Percentiles rank a stretch among this genome's conserved stretches.
Conservation (phyloP, 768 basidiomycete genomes). For the Xerocomellus dryophilus region DNA sequence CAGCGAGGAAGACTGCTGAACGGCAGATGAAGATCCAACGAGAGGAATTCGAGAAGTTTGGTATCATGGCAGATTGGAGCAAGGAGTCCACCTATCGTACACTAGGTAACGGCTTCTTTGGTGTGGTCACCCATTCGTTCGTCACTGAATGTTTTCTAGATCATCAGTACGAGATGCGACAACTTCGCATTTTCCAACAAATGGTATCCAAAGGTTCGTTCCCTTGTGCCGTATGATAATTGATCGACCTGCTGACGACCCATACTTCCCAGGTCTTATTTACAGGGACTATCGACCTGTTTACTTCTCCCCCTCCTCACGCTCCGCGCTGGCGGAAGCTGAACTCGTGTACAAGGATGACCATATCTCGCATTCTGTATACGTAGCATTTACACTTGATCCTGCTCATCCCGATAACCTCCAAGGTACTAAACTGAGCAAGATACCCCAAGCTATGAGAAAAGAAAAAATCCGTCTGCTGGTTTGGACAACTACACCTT, state of each 20-base stretch:
- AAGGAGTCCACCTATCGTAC: conserved; percentile 75
- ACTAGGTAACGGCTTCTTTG: conserved; percentile 51
- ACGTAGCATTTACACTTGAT: conserved; percentile 74
- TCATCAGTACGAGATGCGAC: conserved; percentile 82
- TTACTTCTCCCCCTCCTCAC: conserved; percentile 92
- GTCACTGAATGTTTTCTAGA: conserved; percentile 45
- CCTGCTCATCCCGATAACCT: conserved; percentile 10
- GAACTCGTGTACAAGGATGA: conserved; percentile 89
- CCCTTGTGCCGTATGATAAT: neutral
- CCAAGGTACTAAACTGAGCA: conserved; percentile 10
- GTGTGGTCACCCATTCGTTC: neutral
- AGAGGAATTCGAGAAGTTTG: conserved; percentile 75
- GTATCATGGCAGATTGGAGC: conserved; percentile 91
- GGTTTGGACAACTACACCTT: conserved; percentile 98
- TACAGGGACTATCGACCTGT: conserved; percentile 87
- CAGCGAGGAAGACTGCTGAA: conserved; percentile 69
- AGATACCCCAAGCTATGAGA: conserved; percentile 33
- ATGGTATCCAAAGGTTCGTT: conserved; percentile 80
- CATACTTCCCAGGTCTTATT: conserved; percentile 58
- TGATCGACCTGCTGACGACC: neutral
- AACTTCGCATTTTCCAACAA: conserved; percentile 76
- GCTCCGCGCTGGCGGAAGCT: conserved; percentile 91
- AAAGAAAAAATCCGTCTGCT: conserved; percentile 49
- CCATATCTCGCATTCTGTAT: conserved; percentile 85
- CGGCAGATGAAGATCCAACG: conserved; percentile 74